phyloP scores from a whole-genome alignment of 2,329 filamentous ascomycete genomes.

The Scytalidium lignicola region DNA sequence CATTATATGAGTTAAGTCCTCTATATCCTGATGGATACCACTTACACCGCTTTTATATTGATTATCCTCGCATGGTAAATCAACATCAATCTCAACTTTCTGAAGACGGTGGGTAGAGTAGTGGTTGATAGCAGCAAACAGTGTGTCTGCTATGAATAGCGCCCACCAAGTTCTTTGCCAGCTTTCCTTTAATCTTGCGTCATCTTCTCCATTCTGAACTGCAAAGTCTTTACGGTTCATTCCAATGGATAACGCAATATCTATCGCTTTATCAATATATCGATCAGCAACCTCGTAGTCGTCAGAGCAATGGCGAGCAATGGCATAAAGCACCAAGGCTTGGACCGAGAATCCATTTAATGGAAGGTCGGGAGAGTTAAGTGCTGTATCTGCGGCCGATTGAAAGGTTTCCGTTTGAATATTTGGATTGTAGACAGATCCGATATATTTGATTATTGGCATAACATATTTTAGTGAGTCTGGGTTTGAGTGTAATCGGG shows the following conservation, averaged over 20 bases:
- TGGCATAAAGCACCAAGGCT: conserved; percentile 31
- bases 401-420: conserved; percentile 3
- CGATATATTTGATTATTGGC: conserved; percentile 32
- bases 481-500: conserved; percentile 27
- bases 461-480: conserved; percentile 25
- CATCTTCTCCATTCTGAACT: conserved; percentile 37
- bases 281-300: conserved; percentile 19
- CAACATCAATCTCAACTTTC: conserved; percentile 46
- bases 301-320: conserved; percentile 31
- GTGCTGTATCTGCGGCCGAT: not conserved
- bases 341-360: conserved; percentile 31
- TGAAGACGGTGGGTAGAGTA: conserved; percentile 33
- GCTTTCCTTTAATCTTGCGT: conserved; percentile 48
- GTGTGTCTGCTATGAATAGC: conserved; percentile 56
- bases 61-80: conserved; percentile 59
- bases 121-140: conserved; percentile 22
- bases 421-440: conserved; percentile 31
- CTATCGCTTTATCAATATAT: conserved; percentile 43
- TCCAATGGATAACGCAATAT: conserved; percentile 54
- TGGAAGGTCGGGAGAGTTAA: conserved; percentile 9
- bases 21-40: not conserved
- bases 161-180: conserved; percentile 71
- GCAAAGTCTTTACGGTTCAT: conserved; percentile 55
- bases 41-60: conserved; percentile 42
- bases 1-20: conserved; percentile 19